Evolutionary conservation across 768 basidiomycete genomes (phyloP).

Genomic region (Russula brevipes): DNA sequence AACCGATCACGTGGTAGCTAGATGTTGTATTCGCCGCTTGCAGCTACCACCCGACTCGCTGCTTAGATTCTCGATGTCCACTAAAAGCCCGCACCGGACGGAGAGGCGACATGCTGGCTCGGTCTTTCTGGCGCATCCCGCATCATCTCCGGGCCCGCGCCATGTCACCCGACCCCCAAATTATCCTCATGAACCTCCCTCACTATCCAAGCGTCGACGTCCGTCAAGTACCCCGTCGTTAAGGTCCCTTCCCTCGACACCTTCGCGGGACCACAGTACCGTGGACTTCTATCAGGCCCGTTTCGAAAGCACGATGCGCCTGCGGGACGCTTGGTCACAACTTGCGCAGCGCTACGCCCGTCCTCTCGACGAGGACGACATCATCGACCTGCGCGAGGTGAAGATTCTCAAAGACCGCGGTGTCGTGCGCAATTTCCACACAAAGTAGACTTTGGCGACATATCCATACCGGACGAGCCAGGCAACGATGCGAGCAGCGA

Average conservation of each 20-base stretch:
- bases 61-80: constrained; percentile 9
- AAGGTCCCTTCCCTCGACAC: constrained; percentile 26
- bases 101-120: constrained; percentile 20
- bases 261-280: constrained; percentile 24
- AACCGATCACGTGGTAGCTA: too few relatives aligned
- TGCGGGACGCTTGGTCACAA: constrained; percentile 59
- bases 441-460: constrained; percentile 49
- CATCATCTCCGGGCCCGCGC: constrained; percentile 43
- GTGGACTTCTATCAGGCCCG: constrained; percentile 51
- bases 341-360: constrained; percentile 65
- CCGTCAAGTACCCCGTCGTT: constrained; percentile 42
- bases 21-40: background rate
- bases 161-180: constrained; percentile 27
- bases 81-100: background rate
- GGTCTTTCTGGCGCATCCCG: constrained; percentile 47
- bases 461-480: constrained; percentile 36
- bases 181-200: constrained; percentile 30
- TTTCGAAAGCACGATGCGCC: constrained; percentile 50
- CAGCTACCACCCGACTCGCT: constrained; percentile 1
- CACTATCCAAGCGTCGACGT: constrained; percentile 48
- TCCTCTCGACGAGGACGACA: constrained; percentile 72
- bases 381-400: constrained; percentile 60
- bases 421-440: constrained; percentile 43
- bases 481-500: constrained; percentile 39
- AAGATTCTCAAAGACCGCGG: constrained; percentile 67